Evolutionary conservation across 306 rosid species (phyloP), one percentile per base, ranked within the genome.

Genomic region (Vigna nakashimae): DNA sequence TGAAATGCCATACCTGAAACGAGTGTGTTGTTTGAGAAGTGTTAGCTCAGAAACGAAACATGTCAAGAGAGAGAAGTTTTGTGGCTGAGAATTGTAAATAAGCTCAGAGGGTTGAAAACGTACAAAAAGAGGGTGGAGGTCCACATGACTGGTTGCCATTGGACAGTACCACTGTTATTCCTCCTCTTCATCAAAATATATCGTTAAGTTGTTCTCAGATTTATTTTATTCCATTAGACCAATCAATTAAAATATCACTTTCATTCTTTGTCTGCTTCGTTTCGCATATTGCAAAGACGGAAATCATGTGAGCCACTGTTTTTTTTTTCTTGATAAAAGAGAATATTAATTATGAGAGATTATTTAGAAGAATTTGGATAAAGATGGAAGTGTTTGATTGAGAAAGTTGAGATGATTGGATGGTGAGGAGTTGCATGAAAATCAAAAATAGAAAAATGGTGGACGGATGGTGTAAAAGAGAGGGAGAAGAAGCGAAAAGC

Each of bases 401-500:
- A 4, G 40, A 34, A 34, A 34, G 40, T 34, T 34, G 38, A 4
- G 40, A 34, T 34, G 7, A 34, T 34, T 36, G 42, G 42, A 36
- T 6, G 8, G 42, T 36, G 42, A 6, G 42, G 42, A 6, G 8
- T 36, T 36, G 42, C 42, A 36, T 36, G 42, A 36, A 34, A 6
- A 36, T 6, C 8, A 36, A 36, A 36, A 36, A 36, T 36, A 36
- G 42, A 36, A 36, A 36, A 36, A 6, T 6, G 7, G 8, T 36
- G 42, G 9, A 36, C 2, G 42, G 58, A 32, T 55, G 60, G 32
- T 57, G 63, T 11, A 8, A 40, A 12, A 57, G 26, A 57, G 63
- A 57, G 9, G 28, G 11, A 42, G 74, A 10, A 74, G 49, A 26
- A 63, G 77, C 84, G 73, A 68, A 55, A 75, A 81, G 73, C 72